phyloP scores from a whole-genome alignment of 2,329 filamentous ascomycete genomes.

The Diaporthe sp. region DNA sequence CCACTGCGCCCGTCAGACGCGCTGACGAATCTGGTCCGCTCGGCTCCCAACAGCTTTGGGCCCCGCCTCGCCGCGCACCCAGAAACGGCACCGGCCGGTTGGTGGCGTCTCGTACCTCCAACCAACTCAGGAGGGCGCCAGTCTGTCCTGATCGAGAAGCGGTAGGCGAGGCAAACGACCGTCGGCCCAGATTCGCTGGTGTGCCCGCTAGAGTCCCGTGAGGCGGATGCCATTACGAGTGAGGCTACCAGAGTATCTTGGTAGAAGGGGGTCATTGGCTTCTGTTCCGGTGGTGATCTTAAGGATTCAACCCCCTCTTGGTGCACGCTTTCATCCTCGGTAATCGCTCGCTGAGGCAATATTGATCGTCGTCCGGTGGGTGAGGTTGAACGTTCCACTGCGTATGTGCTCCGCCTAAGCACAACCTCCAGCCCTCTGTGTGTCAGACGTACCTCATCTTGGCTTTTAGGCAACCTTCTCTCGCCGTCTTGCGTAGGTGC shows the following conservation, averaged over 20 bases:
- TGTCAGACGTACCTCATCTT: not conserved
- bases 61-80: not conserved
- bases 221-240: not conserved
- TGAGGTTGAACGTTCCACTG: slow-evolving; percentile 5
- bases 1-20: slow-evolving; percentile 17
- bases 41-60: slow-evolving; percentile 11
- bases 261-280: not conserved
- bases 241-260: not conserved
- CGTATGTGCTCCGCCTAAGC: not conserved
- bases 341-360: slow-evolving; percentile 2
- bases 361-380: not conserved
- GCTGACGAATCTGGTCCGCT: slow-evolving; percentile 17
- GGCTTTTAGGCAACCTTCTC: not conserved
- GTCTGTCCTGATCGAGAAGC: slow-evolving; percentile 23
- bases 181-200: not conserved
- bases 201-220: not conserved
- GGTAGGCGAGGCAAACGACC: slow-evolving; percentile 6
- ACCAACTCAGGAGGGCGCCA: slow-evolving; percentile 4
- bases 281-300: not conserved
- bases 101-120: slow-evolving; percentile 21
- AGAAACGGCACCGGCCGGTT: slow-evolving; percentile 27
- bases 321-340: not conserved
- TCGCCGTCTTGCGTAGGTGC: not conserved
- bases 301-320: not conserved
- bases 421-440: not conserved